Evolutionary conservation across 345 rosid genomes (phyloP).

Genomic region (Eucalyptus pauciflora): DNA sequence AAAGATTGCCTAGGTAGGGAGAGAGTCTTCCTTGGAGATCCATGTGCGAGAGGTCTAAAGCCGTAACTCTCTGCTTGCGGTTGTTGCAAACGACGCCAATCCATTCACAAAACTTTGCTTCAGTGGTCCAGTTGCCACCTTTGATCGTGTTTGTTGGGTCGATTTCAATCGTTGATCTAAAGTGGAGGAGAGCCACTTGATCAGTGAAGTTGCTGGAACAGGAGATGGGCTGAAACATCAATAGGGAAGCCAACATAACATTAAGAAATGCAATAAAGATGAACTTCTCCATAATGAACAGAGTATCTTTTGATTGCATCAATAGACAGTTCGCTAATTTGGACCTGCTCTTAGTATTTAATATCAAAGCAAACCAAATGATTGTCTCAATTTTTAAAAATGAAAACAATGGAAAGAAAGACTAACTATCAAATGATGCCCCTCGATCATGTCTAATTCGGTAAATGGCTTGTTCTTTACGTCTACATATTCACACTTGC

Average conservation of each 20-base stretch:
- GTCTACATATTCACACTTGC: background rate
- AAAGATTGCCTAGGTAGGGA: background rate
- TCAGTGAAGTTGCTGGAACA: background rate
- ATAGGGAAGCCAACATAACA: background rate
- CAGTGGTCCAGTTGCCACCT: background rate
- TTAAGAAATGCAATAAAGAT: background rate
- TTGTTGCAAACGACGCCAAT: background rate
- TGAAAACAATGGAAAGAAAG: background rate
- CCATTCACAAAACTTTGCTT: background rate
- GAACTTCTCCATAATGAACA: background rate
- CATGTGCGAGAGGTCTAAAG: background rate
- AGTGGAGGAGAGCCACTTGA: background rate
- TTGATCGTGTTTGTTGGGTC: background rate
- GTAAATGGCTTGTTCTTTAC: background rate
- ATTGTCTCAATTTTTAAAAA: background rate
- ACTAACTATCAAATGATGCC: background rate
- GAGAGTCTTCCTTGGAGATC: background rate
- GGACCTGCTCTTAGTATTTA: background rate
- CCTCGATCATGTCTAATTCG: background rate
- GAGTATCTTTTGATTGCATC: background rate
- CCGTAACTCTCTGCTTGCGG: background rate
- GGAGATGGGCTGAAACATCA: background rate
- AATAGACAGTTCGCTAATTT: rapidly evolving
- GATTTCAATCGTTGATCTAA: background rate
- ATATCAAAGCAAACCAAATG: background rate